phyloP scores from a whole-genome alignment of 2,329 filamentous ascomycete species.

The Ophiostoma sp. region DNA sequence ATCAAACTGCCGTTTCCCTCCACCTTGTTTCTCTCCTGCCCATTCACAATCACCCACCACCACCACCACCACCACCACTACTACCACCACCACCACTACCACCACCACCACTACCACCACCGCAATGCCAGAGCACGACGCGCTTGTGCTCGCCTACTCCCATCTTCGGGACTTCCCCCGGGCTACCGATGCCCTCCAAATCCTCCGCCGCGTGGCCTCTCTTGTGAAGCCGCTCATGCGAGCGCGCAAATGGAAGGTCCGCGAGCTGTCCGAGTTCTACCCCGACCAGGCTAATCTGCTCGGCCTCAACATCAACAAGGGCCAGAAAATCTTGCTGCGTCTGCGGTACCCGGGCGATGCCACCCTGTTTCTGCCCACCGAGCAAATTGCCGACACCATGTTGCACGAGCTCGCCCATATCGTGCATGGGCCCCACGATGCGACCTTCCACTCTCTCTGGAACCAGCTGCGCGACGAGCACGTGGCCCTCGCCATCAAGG shows the following conservation, averaged over 20 bases:
- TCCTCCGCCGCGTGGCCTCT: constrained; percentile 74
- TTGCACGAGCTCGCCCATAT: constrained; percentile 92
- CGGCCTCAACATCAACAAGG: constrained; percentile 72
- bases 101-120: not conserved
- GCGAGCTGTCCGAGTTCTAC: constrained; percentile 76
- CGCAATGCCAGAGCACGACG: constrained; percentile 42
- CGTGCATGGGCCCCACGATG: constrained; percentile 75
- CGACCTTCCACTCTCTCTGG: constrained; percentile 78
- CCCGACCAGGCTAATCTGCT: constrained; percentile 68
- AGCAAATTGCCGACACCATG: constrained; percentile 82
- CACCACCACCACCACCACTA: not conserved
- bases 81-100: not conserved
- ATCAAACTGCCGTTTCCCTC: no score
- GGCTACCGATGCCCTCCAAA: constrained; percentile 48
- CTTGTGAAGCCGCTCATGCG: constrained; percentile 94
- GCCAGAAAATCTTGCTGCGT: constrained; percentile 74
- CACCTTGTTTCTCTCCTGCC: not conserved
- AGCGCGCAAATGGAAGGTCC: constrained; percentile 73
- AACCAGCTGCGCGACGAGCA: constrained; percentile 84
- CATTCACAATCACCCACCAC: not conserved
- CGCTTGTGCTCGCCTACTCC: constrained; percentile 44
- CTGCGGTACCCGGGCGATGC: constrained; percentile 70
- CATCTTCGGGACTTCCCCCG: constrained; percentile 45
- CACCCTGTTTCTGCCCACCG: constrained; percentile 71
- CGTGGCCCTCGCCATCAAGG: constrained; percentile 67